Evolutionary conservation across 2,329 filamentous ascomycete genomes (phyloP).

Genomic region (Intubia oerlemansii): DNA sequence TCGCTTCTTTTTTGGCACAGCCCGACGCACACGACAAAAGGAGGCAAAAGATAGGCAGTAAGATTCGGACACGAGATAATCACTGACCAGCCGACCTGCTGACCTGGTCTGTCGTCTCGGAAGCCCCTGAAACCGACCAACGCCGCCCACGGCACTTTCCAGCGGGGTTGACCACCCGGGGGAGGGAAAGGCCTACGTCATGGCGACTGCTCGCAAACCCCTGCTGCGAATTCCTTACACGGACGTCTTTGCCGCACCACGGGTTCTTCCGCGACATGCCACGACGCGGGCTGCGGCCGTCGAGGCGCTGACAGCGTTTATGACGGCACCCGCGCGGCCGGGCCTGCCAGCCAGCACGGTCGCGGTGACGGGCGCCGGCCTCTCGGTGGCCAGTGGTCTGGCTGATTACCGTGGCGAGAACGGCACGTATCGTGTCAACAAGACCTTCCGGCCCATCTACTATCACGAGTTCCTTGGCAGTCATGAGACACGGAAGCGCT

Average conservation of each 20-base stretch:
- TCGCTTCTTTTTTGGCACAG: too few relatives aligned
- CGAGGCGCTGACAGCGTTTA: conserved; percentile 55
- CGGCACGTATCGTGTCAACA: conserved; percentile 85
- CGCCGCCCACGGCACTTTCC: too few relatives aligned
- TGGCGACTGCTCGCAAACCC: conserved; percentile 31
- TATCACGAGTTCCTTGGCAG: conserved; percentile 68
- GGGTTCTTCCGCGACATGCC: conserved; percentile 53
- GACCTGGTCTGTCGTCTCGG: too few relatives aligned
- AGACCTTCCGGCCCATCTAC: conserved; percentile 78
- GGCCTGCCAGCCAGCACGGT: conserved; percentile 25
- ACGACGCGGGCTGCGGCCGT: conserved; percentile 51
- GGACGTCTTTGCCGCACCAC: conserved; percentile 53
- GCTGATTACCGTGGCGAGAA: conserved; percentile 80
- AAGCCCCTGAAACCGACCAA: too few relatives aligned
- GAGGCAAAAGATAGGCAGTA: too few relatives aligned
- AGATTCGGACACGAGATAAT: too few relatives aligned
- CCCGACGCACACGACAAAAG: too few relatives aligned
- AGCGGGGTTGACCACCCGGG: too few relatives aligned
- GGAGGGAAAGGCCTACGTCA: too few relatives aligned
- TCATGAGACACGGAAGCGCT: conserved; percentile 74
- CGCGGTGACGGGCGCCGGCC: conserved; percentile 59
- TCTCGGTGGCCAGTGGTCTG: conserved; percentile 81
- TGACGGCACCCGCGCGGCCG: conserved; percentile 35
- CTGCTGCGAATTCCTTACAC: conserved; percentile 85
- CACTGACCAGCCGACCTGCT: too few relatives aligned